These are phyloP conservation scores for Bothriochloa decipiens DNA, from an alignment of 176 grass and related monocot species.

Conservation along the genomic window DNA sequence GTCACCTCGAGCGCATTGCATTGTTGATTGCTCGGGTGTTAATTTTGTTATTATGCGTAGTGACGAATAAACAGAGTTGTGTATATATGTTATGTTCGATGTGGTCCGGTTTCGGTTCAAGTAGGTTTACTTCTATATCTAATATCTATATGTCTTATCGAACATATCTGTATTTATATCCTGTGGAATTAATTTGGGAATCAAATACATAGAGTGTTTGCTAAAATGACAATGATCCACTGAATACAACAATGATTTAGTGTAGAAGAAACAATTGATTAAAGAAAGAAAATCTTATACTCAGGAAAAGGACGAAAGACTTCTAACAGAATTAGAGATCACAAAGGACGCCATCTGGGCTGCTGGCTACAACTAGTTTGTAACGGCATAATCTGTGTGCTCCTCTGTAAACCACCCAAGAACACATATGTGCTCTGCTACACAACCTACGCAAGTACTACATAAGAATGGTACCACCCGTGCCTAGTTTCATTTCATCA, in stretches of 20 bases:
- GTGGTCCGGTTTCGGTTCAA: no score
- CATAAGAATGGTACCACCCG: neutral
- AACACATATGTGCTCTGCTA: neutral
- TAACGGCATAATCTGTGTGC: neutral
- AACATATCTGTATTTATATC: no score
- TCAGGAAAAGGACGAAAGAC: neutral
- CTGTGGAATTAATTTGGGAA: no score
- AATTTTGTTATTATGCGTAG: no score
- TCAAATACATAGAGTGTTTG: no score
- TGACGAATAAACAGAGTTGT: no score
- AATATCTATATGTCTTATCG: no score
- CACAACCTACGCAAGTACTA: neutral
- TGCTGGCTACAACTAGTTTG: neutral
- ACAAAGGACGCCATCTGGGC: neutral
- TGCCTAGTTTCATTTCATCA: neutral
- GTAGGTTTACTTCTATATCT: no score
- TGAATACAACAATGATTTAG: neutral
- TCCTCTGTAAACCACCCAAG: neutral
- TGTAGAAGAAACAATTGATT: neutral
- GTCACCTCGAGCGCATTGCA: no score
- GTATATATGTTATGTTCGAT: no score
- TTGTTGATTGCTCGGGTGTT: no score
- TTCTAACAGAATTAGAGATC: neutral
- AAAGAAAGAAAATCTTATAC: neutral
- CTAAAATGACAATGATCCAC: neutral